Conservation (phyloP, 805 yeast species). For the Clavispora vitiphila region DNA sequence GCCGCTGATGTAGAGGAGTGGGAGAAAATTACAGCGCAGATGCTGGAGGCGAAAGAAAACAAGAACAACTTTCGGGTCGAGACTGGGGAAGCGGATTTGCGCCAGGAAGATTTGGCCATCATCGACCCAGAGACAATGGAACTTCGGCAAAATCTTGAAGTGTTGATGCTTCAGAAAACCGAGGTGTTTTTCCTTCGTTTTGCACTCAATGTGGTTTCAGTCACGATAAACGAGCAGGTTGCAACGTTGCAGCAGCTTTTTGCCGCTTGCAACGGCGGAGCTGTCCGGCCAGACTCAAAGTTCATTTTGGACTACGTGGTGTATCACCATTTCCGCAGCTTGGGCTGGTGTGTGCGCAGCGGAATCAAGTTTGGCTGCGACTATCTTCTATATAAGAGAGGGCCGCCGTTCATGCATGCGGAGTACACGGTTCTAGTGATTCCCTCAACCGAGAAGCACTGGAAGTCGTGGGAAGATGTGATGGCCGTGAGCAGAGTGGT, state of each 20-base stretch:
- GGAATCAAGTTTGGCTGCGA: slow-evolving; percentile 95
- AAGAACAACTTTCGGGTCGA: background rate
- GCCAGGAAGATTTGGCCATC: slow-evolving; percentile 13
- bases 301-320: slow-evolving; percentile 60
- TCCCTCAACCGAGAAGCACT: slow-evolving; percentile 26
- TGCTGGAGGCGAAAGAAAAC: slow-evolving; percentile 8
- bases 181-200: slow-evolving; percentile 69
- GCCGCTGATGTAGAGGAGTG: slow-evolving; percentile 21
- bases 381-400: slow-evolving; percentile 73
- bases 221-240: slow-evolving; percentile 11
- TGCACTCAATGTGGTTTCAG: slow-evolving; percentile 47
- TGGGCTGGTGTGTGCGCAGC: slow-evolving; percentile 91
- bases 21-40: slow-evolving; percentile 9
- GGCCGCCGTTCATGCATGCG: slow-evolving; percentile 96
- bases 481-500: slow-evolving; percentile 74
- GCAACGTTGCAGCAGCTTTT: slow-evolving; percentile 20
- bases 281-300: slow-evolving; percentile 7
- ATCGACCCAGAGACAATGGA: slow-evolving; percentile 15
- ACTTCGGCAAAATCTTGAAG: slow-evolving; percentile 29
- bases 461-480: slow-evolving; percentile 51
- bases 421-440: slow-evolving; percentile 66
- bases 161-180: slow-evolving; percentile 65
- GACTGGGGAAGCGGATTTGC: background rate
- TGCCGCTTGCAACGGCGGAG: slow-evolving; percentile 17
- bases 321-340: slow-evolving; percentile 81